These are phyloP conservation scores for Mucor ambiguus DNA, from an alignment of 371 early-diverging fungal genomes.

Conservation along the genomic window DNA sequence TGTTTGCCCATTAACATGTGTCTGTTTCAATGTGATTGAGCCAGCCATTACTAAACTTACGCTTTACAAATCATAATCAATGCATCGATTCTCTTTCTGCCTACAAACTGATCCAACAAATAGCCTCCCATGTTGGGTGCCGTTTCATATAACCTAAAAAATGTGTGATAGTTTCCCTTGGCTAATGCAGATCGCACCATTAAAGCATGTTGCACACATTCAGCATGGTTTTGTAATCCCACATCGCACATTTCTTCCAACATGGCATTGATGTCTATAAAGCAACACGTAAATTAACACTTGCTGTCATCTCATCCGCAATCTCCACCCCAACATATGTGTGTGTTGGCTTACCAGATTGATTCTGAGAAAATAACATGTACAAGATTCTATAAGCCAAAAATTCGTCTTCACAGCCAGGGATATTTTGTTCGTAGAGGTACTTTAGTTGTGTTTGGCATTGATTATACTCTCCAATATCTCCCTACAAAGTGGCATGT, in stretches of 20 bases:
- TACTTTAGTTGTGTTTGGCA: conserved; percentile 94
- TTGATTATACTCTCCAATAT: conserved; percentile 96
- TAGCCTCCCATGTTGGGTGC: conserved; percentile 88
- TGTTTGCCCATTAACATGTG: neutral
- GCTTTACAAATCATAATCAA: conserved; percentile 70
- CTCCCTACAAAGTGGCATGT: conserved; percentile 56
- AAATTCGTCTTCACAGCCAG: conserved; percentile 83
- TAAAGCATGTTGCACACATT: conserved; percentile 81
- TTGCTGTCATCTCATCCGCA: neutral
- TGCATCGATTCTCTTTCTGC: conserved; percentile 82
- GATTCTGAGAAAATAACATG: conserved; percentile 82
- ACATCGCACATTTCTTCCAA: conserved; percentile 64
- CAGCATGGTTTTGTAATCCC: conserved; percentile 58
- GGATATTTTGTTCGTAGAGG: conserved; percentile 73
- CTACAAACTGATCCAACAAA: conserved; percentile 89
- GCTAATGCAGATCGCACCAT: conserved; percentile 78
- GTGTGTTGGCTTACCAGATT: conserved; percentile 60
- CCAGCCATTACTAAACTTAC: conserved; percentile 44
- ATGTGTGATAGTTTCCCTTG: conserved; percentile 77
- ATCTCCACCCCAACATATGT: neutral
- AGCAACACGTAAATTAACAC: neutral
- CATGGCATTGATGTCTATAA: conserved; percentile 73
- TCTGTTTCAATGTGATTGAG: neutral
- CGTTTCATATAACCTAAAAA: conserved; percentile 75
- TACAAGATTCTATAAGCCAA: conserved; percentile 91